Conservation (phyloP, 352 stramenopile genomes). For the Pythium oligandrum region DNA sequence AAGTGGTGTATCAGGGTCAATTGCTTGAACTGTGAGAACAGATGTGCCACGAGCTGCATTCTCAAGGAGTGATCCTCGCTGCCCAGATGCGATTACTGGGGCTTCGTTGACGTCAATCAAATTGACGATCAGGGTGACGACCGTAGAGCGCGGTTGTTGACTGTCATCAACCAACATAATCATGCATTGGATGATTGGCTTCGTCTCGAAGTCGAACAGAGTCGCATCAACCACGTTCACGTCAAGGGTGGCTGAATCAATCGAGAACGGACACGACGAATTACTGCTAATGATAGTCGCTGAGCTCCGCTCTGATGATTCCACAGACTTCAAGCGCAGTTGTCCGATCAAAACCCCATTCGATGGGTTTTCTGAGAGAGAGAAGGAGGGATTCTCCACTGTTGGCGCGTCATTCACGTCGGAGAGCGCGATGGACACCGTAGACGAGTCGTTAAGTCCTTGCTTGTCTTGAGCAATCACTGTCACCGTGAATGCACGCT, state of each 20-base stretch:
- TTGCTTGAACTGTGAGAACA: slow-evolving; percentile 11
- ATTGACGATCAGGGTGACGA: slow-evolving; percentile 12
- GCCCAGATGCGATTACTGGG: slow-evolving; percentile 8
- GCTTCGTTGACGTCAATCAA: slow-evolving; percentile 21
- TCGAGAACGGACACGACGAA: slow-evolving; percentile 16
- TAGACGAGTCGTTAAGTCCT: slow-evolving; percentile 7
- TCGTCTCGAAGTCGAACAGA: slow-evolving; percentile 22
- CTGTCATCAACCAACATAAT: slow-evolving; percentile 16
- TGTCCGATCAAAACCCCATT: slow-evolving; percentile 16
- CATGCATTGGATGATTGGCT: slow-evolving; percentile 4
- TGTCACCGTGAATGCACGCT: not conserved
- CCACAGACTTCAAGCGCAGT: slow-evolving; percentile 1
- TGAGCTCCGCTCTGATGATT: slow-evolving; percentile 10
- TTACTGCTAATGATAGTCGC: slow-evolving; percentile 11
- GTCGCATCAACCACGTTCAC: slow-evolving; percentile 10
- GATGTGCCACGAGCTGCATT: slow-evolving; percentile 9
- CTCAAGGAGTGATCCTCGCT: slow-evolving; percentile 17
- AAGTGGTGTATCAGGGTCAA: slow-evolving; percentile 11
- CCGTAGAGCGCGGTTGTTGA: not conserved
- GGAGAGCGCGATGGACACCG: slow-evolving; percentile 1
- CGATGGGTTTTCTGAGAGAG: slow-evolving; percentile 11
- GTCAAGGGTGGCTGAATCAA: slow-evolving; percentile 10
- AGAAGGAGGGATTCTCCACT: slow-evolving; percentile 1
- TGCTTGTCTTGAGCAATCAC: slow-evolving; percentile 5
- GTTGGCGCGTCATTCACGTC: slow-evolving; percentile 16